Percentiles rank a stretch among this genome's conserved stretches.
phyloP scores from a whole-genome alignment of 1,139 yeast species.

The Yamadazyma aaseri region DNA sequence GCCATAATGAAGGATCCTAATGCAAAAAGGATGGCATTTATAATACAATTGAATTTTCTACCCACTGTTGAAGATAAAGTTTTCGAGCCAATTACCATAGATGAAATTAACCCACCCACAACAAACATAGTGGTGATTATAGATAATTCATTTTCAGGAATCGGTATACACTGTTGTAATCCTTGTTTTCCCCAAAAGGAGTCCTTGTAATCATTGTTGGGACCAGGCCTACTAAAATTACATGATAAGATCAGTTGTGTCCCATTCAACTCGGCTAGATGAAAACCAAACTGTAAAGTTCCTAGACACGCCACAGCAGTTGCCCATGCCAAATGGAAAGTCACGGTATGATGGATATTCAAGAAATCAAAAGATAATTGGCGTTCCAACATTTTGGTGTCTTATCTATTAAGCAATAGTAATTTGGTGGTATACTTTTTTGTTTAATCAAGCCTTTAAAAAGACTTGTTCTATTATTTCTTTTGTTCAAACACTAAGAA shows the following conservation, averaged over 20 bases:
- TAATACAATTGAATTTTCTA: constrained; percentile 24
- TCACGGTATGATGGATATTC: constrained; percentile 25
- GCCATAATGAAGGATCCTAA: constrained; percentile 30
- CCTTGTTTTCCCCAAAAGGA: constrained; percentile 29
- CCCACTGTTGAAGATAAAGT: constrained; percentile 25
- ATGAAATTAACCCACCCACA: constrained; percentile 35
- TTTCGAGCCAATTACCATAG: constrained; percentile 31
- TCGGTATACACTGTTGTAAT: constrained; percentile 29
- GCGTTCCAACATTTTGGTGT: constrained; percentile 7
- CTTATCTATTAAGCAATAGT: too few relatives aligned
- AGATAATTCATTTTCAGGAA: constrained; percentile 24
- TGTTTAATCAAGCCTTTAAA: too few relatives aligned
- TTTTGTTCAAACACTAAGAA: too few relatives aligned
- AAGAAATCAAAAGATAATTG: constrained; percentile 14
- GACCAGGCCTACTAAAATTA: constrained; percentile 22
- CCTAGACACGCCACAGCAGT: constrained; percentile 59
- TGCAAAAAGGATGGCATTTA: constrained; percentile 24
- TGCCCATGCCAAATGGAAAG: constrained; percentile 33
- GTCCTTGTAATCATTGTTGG: constrained; percentile 21
- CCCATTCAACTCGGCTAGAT: constrained; percentile 85
- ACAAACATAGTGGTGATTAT: constrained; percentile 37
- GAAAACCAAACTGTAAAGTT: constrained; percentile 87
- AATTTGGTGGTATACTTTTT: too few relatives aligned
- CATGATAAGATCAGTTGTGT: constrained; percentile 67
- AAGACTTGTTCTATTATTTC: too few relatives aligned